Percentiles rank a stretch among this genome's conserved stretches.
These are phyloP conservation scores for Citropsis articulata DNA, from an alignment of 345 rosid genomes.

Conservation along the genomic window DNA sequence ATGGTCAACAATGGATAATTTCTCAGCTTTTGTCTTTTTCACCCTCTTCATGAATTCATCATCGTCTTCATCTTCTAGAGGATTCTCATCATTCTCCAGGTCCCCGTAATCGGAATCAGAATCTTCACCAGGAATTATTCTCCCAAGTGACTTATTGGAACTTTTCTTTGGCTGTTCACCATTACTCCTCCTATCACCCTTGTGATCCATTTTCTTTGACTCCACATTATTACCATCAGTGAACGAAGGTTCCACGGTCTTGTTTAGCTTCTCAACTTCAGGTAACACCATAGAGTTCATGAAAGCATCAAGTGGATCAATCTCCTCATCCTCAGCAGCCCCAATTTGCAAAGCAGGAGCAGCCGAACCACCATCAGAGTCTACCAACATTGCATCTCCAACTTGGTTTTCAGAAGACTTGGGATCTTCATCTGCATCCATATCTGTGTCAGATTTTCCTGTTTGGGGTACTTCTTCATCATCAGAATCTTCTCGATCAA, in stretches of 20 bases:
- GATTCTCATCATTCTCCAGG: constrained; percentile 55
- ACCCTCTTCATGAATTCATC: constrained; percentile 98
- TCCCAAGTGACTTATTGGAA: constrained; percentile 67
- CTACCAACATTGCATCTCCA: constrained; percentile 53
- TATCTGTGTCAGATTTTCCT: constrained; percentile 40
- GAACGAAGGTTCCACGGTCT: constrained; percentile 27
- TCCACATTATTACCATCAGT: constrained; percentile 28
- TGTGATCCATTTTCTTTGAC: constrained; percentile 29
- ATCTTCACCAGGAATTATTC: constrained; percentile 95
- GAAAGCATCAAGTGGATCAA: constrained; percentile 96
- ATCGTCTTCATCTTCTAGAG: constrained; percentile 82
- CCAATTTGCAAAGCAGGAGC: constrained; percentile 34
- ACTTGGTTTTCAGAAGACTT: constrained; percentile 34
- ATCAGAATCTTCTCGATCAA: constrained; percentile 85
- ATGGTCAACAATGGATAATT: constrained; percentile 86
- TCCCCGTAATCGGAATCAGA: constrained; percentile 83
- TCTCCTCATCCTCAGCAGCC: constrained; percentile 63
- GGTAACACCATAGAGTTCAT: constrained; percentile 95
- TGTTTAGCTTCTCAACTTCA: constrained; percentile 82
- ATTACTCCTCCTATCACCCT: constrained; percentile 29
- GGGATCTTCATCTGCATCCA: constrained; percentile 56
- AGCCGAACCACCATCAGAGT: constrained; percentile 35
- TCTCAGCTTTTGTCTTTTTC: constrained; percentile 96
- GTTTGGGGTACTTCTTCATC: constrained; percentile 64
- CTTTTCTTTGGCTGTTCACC: constrained; percentile 55